Evolutionary conservation across 2,329 filamentous ascomycete genomes (phyloP).

Genomic region (Scolecobasidium constrictum): DNA sequence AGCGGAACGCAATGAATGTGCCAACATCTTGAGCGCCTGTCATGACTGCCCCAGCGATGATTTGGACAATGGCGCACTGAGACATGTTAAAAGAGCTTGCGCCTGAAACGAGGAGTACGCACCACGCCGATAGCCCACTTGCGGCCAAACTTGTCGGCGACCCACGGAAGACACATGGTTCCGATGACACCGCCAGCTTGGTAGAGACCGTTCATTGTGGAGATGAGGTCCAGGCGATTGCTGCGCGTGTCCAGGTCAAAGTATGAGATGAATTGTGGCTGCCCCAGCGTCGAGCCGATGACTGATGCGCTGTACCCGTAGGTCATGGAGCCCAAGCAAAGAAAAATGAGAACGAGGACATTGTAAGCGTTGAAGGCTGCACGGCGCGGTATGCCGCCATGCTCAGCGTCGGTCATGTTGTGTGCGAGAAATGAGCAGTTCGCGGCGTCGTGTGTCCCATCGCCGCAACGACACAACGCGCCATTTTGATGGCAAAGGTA

Average conservation of each 20-base stretch:
- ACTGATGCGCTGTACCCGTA: constrained; percentile 15
- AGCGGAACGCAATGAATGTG: constrained; percentile 21
- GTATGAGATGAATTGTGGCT: constrained; percentile 15
- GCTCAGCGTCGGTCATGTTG: too few species aligned
- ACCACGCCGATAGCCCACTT: constrained; percentile 16
- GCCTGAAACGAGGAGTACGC: background rate
- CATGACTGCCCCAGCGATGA: constrained; percentile 19
- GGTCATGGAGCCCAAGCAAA: constrained; percentile 14
- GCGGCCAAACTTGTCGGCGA: constrained; percentile 14
- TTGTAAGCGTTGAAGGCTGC: constrained; percentile 14
- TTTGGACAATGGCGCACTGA: constrained; percentile 15
- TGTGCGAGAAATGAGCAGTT: too few species aligned
- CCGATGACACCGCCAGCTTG: constrained; percentile 15
- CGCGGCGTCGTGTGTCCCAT: too few species aligned
- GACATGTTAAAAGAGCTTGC: background rate
- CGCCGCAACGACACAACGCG: too few species aligned
- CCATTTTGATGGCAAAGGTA: too few species aligned
- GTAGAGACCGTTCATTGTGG: constrained; percentile 15
- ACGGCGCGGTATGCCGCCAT: too few species aligned
- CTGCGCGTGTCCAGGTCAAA: constrained; percentile 14
- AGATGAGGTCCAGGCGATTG: constrained; percentile 13
- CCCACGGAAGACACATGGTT: constrained; percentile 12
- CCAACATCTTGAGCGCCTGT: constrained; percentile 15
- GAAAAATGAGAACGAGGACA: constrained; percentile 14
- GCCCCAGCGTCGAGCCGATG: constrained; percentile 15